Base-by-base conservation (phyloP, 192 early-diverging fungal species). In the Chytriomyces hyalinus region DNA sequence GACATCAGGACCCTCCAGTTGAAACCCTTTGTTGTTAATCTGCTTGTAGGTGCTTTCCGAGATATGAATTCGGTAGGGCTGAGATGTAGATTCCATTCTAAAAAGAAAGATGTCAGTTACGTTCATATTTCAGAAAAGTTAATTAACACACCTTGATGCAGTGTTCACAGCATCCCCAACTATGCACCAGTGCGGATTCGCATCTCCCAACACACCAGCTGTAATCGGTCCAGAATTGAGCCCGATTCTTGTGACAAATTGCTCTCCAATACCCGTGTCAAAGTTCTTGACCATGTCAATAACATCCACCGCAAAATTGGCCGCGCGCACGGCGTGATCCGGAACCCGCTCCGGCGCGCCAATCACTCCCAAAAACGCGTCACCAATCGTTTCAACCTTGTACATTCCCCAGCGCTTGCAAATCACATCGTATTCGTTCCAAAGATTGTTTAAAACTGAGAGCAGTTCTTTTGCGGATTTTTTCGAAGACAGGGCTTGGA, bases 311-410 rank as follows among this genome's bases (percentile, higher is more conserved):
- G 77, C 68, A 63, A 78, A 78, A 46, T 78, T 78, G 6, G 65
- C 70, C 7, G 73, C 73, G 3, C 64, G 71, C 48, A 47, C 61
- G 45, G 81, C 78, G 47, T 80, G 78, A 28, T 76, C 73, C 13
- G 76, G 64, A n/a, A 70, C 43, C 49, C 73, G 70, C 2, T 76
- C 65, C 26, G 78, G 78, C 15, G 68, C 70, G 6, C 78, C 78
- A 70, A 48, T 57, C 6, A 78, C 75, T 1, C 68, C 70, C 20
- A 74, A 60, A 46, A 73, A 80, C 5, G 70, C 70, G 57, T 85
- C 79, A 2, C 84, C 84, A 65, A 85, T 85, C 11, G 84, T 85
- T 73, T 85, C 84, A 4, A 85, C 82, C 67, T 84, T 84, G 72
- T 84, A 85, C 45, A 85, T 66, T 26, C 80, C 77, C 79, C 73